Evolutionary conservation across 2,329 filamentous ascomycete genomes (phyloP).

Genomic region (Colletotrichum karsti): DNA sequence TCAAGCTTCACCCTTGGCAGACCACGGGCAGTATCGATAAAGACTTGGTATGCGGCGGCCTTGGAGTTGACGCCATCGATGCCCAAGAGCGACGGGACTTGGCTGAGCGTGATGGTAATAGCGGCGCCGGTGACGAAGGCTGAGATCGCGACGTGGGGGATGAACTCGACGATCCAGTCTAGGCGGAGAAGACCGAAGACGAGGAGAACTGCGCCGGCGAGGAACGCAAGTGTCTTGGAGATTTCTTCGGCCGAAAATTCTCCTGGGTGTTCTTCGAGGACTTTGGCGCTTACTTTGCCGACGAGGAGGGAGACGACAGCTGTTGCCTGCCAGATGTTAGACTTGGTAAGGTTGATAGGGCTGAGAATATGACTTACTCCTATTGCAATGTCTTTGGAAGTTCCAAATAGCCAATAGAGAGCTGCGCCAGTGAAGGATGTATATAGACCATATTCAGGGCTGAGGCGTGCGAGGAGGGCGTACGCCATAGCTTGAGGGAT

Average conservation of each 20-base stretch:
- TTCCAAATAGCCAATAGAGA: slow-evolving; percentile 85
- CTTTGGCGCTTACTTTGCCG: slow-evolving; percentile 51
- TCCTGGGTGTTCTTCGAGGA: slow-evolving; percentile 43
- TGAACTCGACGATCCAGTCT: slow-evolving; percentile 64
- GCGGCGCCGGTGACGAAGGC: slow-evolving; percentile 64
- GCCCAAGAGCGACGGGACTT: slow-evolving; percentile 60
- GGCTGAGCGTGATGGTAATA: slow-evolving; percentile 58
- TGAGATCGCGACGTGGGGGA: slow-evolving; percentile 60
- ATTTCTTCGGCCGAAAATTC: slow-evolving; percentile 40
- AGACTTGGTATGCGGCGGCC: slow-evolving; percentile 55
- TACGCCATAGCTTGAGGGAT: slow-evolving; percentile 86
- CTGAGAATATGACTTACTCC: slow-evolving; percentile 51
- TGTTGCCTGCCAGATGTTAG: slow-evolving; percentile 57
- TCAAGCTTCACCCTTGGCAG: slow-evolving; percentile 65
- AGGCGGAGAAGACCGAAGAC: slow-evolving; percentile 58
- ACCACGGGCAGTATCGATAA: slow-evolving; percentile 59
- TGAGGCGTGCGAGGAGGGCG: slow-evolving; percentile 73
- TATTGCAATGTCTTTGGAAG: slow-evolving; percentile 86
- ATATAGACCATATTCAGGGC: slow-evolving; percentile 78
- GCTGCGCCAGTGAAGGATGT: slow-evolving; percentile 84
- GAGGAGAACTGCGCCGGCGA: slow-evolving; percentile 57
- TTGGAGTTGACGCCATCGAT: slow-evolving; percentile 59
- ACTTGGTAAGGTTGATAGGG: no score
- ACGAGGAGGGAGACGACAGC: slow-evolving; percentile 61
- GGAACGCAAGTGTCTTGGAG: slow-evolving; percentile 56